Evolutionary conservation across 352 stramenopile species (phyloP).

Genomic region (Phytophthora fragariae): DNA sequence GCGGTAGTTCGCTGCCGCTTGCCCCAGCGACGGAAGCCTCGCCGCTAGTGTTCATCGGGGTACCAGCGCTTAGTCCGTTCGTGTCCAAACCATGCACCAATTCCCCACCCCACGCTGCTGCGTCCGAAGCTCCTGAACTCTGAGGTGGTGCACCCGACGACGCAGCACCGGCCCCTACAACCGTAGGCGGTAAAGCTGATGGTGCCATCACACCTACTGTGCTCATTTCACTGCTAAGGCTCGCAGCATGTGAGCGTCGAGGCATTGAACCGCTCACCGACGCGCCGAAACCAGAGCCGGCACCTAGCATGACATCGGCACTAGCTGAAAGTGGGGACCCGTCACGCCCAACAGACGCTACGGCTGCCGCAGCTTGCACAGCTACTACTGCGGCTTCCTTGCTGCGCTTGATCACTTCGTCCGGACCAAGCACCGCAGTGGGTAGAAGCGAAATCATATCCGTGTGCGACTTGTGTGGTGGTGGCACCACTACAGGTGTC

Average conservation of each 20-base stretch:
- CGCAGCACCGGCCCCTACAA: constrained; percentile 18
- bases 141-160: constrained; percentile 13
- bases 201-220: constrained; percentile 21
- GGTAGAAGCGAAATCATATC: constrained; percentile 79
- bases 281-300: constrained; percentile 53
- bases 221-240: constrained; percentile 40
- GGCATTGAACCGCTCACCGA: constrained; percentile 43
- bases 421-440: constrained; percentile 55
- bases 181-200: constrained; percentile 21
- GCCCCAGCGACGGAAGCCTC: not conserved
- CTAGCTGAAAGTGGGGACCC: constrained; percentile 53
- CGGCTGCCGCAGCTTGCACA: constrained; percentile 74
- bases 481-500: constrained; percentile 46
- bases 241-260: constrained; percentile 53
- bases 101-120: constrained; percentile 43
- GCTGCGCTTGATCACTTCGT: constrained; percentile 90
- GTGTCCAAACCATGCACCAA: constrained; percentile 33
- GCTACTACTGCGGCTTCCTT: constrained; percentile 81
- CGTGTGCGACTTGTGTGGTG: constrained; percentile 82
- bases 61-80: constrained; percentile 26
- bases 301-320: constrained; percentile 59
- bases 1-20: constrained; percentile 20
- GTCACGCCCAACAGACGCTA: constrained; percentile 64
- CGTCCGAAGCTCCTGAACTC: constrained; percentile 18
- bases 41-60: constrained; percentile 29